phyloP scores from a whole-genome alignment of 257 asterid species.

The Fraxinus quadrangulata region DNA sequence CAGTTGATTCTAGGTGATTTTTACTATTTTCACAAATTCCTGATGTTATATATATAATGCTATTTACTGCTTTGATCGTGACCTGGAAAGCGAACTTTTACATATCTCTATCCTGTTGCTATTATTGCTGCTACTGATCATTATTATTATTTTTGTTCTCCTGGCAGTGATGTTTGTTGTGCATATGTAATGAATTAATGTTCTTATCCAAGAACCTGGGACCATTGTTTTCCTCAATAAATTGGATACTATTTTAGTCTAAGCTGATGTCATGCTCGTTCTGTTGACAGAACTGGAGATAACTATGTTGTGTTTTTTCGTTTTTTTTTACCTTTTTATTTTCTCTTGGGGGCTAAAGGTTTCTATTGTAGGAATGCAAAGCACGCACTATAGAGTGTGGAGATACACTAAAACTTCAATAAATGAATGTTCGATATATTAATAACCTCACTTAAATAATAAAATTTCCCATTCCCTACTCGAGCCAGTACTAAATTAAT shows the following conservation, averaged over 20 bases:
- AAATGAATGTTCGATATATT: too few relatives aligned
- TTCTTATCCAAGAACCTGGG: neutral
- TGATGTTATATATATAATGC: neutral
- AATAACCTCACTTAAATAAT: too few relatives aligned
- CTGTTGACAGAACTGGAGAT: neutral
- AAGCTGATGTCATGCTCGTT: neutral
- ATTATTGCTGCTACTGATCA: neutral
- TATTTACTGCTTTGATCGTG: slow-evolving; percentile 4
- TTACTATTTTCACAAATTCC: neutral
- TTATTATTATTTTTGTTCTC: neutral
- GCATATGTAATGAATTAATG: neutral
- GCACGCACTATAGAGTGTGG: neutral
- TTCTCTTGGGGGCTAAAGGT: neutral
- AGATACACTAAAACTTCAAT: too few relatives aligned
- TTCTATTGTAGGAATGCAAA: neutral
- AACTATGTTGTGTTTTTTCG: neutral
- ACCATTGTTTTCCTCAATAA: neutral
- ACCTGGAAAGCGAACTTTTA: slow-evolving; percentile 7
- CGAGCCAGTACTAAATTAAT: too few relatives aligned
- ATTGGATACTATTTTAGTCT: neutral
- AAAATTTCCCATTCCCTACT: too few relatives aligned
- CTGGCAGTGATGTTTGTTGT: neutral
- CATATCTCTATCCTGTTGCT: neutral
- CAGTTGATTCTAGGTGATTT: slow-evolving; percentile 77
- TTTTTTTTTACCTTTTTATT: neutral